These are phyloP conservation scores for Colletotrichum sp. DNA, from an alignment of 2,329 filamentous ascomycete genomes.

Conservation along the genomic window DNA sequence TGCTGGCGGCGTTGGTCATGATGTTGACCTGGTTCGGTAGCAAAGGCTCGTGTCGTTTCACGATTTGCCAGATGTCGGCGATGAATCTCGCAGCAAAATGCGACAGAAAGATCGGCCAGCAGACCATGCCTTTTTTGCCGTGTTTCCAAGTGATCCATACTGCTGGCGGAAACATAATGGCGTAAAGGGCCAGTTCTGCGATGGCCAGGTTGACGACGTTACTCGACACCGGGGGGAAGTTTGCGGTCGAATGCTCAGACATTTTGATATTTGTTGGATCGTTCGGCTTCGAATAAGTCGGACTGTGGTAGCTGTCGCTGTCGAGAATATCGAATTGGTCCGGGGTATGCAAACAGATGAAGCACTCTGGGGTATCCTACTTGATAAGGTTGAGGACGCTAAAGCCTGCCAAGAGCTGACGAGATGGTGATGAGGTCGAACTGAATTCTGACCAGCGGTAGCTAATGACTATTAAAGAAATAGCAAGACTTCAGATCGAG, in stretches of 20 bases:
- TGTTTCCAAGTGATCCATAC: conserved; percentile 30
- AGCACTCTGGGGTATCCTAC: background rate
- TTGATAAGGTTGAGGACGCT: background rate
- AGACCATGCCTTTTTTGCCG: conserved; percentile 32
- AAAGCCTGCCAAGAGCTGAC: background rate
- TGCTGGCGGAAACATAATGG: conserved; percentile 20
- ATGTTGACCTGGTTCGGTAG: conserved; percentile 26
- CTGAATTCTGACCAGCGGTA: background rate
- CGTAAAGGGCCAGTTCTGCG: conserved; percentile 27
- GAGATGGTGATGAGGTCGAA: background rate
- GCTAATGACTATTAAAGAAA: background rate
- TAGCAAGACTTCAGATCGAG: background rate
- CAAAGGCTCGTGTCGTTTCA: conserved; percentile 23
- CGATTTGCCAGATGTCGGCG: conserved; percentile 28
- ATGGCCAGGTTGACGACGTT: conserved; percentile 19
- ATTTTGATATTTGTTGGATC: background rate
- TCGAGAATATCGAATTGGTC: background rate
- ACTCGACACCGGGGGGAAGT: conserved; percentile 5
- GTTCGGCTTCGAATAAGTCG: background rate
- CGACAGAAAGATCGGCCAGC: conserved; percentile 32
- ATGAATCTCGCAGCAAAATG: conserved; percentile 27
- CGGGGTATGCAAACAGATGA: background rate
- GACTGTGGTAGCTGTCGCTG: background rate
- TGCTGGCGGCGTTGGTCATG: conserved; percentile 31
- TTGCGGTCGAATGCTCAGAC: background rate